These are phyloP conservation scores for Hypoxylon sp. DNA, from an alignment of 2,329 filamentous ascomycete genomes.

Conservation along the genomic window DNA sequence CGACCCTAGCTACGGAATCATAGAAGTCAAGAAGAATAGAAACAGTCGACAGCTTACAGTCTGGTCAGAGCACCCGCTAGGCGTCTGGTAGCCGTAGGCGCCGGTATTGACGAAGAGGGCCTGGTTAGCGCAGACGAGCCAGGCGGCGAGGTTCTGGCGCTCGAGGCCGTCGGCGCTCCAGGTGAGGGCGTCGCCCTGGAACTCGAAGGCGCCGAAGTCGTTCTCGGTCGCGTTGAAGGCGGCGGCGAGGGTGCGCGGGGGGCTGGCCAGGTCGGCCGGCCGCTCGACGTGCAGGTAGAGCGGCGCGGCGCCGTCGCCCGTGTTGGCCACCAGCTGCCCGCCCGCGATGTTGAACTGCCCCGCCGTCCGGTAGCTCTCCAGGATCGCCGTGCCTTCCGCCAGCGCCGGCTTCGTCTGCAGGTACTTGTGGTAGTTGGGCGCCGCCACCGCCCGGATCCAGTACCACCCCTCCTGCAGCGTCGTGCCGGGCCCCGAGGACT, in stretches of 20 bases:
- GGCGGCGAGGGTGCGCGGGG: conserved; percentile 57
- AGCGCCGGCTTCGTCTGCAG: conserved; percentile 57
- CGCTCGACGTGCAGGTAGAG: conserved; percentile 58
- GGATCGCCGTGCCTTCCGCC: conserved; percentile 56
- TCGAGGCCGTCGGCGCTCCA: conserved; percentile 59
- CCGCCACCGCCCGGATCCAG: conserved; percentile 65
- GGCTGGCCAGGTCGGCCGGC: conserved; percentile 51
- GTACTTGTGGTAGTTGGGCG: conserved; percentile 66
- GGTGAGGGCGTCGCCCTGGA: conserved; percentile 64
- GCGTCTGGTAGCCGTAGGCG: conserved; percentile 65
- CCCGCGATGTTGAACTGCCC: conserved; percentile 65
- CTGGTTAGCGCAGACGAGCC: conserved; percentile 64
- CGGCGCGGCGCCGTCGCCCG: conserved; percentile 46
- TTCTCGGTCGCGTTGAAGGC: conserved; percentile 60
- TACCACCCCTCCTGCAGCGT: conserved; percentile 60
- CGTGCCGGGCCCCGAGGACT: conserved; percentile 28
- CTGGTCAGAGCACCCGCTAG: conserved; percentile 64
- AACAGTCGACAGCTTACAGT: conserved; percentile 54
- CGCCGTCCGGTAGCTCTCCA: conserved; percentile 60
- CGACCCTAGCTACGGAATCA: too few relatives aligned
- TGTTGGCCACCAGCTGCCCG: conserved; percentile 64
- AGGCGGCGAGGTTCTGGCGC: conserved; percentile 64
- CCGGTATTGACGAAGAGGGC: conserved; percentile 65
- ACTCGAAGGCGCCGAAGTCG: conserved; percentile 63
- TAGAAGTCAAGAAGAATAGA: too few relatives aligned